Evolutionary conservation across 192 early-diverging fungal species (phyloP).

Genomic region (Haplosporangium gracile): DNA sequence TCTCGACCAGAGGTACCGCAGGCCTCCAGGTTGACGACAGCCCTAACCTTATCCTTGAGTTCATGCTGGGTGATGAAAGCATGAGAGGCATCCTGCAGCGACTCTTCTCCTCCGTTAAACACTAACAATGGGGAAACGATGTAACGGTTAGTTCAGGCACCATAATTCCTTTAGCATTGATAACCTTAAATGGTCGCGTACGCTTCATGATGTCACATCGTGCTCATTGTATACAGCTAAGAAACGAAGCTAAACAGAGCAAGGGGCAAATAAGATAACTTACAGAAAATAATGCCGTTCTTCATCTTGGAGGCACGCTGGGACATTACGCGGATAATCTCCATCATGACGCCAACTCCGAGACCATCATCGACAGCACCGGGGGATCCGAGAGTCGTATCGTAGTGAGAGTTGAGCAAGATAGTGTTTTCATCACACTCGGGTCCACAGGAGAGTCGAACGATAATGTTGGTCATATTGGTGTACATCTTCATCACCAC

Average conservation of each 20-base stretch:
- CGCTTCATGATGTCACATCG: background rate
- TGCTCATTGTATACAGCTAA: background rate
- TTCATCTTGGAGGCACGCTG: slow-evolving; percentile 57
- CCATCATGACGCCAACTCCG: slow-evolving; percentile 80
- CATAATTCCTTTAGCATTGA: background rate
- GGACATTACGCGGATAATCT: slow-evolving; percentile 67
- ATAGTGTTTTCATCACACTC: slow-evolving; percentile 74
- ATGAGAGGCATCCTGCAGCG: slow-evolving; percentile 81
- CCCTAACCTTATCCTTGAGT: slow-evolving; percentile 66
- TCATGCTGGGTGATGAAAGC: slow-evolving; percentile 76
- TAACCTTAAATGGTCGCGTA: background rate
- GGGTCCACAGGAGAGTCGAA: slow-evolving; percentile 75
- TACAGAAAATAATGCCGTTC: slow-evolving; percentile 70
- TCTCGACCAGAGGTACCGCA: slow-evolving; percentile 76
- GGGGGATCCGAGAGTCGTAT: slow-evolving; percentile 71
- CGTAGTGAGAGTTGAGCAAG: slow-evolving; percentile 80
- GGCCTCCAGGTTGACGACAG: slow-evolving; percentile 82
- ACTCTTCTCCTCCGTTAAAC: slow-evolving; percentile 87
- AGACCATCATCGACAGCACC: slow-evolving; percentile 79
- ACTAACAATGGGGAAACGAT: slow-evolving; percentile 61
- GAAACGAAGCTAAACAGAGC: too few species aligned
- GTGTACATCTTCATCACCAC: slow-evolving; percentile 76
- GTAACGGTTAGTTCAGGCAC: background rate
- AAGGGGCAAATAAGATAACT: slow-evolving; percentile 24
- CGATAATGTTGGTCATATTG: slow-evolving; percentile 81